phyloP scores from a whole-genome alignment of 2,329 filamentous ascomycete species.

The Magnaporthiopsis poae region DNA sequence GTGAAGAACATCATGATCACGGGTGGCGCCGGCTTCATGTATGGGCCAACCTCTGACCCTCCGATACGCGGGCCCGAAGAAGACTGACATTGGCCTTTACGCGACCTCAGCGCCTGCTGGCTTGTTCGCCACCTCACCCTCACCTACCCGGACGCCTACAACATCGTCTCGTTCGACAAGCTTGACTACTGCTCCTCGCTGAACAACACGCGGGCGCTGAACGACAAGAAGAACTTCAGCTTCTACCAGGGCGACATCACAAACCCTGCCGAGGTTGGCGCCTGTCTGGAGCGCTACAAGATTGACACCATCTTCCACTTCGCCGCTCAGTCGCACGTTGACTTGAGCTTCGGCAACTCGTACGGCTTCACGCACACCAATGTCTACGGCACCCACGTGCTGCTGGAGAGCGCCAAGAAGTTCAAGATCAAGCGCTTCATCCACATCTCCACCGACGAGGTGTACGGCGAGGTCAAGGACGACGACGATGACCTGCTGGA shows the following conservation, averaged over 20 bases:
- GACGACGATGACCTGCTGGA: constrained; percentile 64
- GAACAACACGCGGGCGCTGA: constrained; percentile 65
- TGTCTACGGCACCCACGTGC: constrained; percentile 73
- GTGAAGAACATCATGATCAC: constrained; percentile 77
- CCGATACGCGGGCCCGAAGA: background rate
- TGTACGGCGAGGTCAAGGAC: constrained; percentile 69
- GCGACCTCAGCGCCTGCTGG: constrained; percentile 60
- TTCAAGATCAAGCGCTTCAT: constrained; percentile 64
- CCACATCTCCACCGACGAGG: constrained; percentile 76
- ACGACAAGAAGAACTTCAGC: constrained; percentile 60
- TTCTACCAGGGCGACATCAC: constrained; percentile 76
- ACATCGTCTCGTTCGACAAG: constrained; percentile 75
- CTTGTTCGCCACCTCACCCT: constrained; percentile 67
- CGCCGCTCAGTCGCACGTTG: constrained; percentile 76
- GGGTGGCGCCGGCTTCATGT: constrained; percentile 80
- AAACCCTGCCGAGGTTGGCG: constrained; percentile 57
- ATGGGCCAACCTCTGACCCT: constrained; percentile 24
- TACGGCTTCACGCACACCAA: constrained; percentile 75
- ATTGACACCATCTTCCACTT: constrained; percentile 79
- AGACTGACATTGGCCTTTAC: no score
- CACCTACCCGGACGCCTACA: constrained; percentile 65
- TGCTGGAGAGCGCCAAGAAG: constrained; percentile 67
- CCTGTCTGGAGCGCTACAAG: constrained; percentile 58
- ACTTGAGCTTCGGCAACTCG: constrained; percentile 72
- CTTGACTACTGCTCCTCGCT: constrained; percentile 72